These are phyloP conservation scores for Lagenaria siceraria DNA, from an alignment of 306 rosid genomes.

Conservation along the genomic window DNA sequence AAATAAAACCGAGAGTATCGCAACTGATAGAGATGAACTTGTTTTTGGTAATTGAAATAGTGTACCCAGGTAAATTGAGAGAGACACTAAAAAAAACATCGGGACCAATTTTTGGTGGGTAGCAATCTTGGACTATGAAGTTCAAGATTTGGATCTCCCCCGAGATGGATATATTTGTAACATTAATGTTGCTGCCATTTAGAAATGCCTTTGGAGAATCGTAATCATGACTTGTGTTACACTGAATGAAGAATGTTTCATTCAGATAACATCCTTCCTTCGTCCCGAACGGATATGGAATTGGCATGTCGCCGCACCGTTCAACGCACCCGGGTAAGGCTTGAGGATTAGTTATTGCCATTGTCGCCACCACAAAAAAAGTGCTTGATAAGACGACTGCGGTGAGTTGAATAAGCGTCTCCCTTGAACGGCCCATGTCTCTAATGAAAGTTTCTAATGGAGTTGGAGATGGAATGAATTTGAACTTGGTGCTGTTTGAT, in stretches of 20 bases:
- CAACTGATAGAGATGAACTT: slow-evolving; percentile 19
- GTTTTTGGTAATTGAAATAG: background rate
- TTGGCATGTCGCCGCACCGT: slow-evolving; percentile 19
- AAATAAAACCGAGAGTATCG: background rate
- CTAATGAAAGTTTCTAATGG: too few species aligned
- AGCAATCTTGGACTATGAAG: background rate
- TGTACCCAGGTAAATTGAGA: too few species aligned
- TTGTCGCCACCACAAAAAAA: too few species aligned
- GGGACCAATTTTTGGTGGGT: background rate
- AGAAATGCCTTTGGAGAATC: background rate
- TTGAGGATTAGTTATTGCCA: background rate
- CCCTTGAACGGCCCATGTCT: too few species aligned
- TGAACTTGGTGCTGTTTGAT: too few species aligned
- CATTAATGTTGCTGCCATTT: background rate
- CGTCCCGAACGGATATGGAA: slow-evolving; percentile 44
- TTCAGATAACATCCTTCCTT: slow-evolving; percentile 1
- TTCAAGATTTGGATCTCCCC: background rate
- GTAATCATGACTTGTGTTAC: background rate
- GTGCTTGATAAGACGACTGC: too few species aligned
- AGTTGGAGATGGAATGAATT: too few species aligned
- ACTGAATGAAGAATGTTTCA: background rate
- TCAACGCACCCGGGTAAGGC: slow-evolving; percentile 10
- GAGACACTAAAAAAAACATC: too few species aligned
- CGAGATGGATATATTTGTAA: background rate
- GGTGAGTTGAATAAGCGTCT: too few species aligned